Evolutionary conservation across 1,284 basidiomycete species (phyloP).

Genomic region (Cerrena zonata): DNA sequence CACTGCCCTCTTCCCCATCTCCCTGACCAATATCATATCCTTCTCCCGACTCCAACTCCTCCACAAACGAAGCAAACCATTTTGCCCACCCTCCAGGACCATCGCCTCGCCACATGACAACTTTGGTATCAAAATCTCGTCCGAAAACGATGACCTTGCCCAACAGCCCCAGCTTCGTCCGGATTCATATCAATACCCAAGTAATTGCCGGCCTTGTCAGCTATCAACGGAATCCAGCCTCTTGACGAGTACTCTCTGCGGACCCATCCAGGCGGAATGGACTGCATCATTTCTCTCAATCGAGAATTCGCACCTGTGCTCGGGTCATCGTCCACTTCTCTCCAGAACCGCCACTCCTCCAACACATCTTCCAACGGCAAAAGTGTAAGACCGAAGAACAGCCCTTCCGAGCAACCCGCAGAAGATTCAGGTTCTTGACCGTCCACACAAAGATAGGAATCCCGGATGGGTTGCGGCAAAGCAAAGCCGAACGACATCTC

Average conservation of each 20-base stretch:
- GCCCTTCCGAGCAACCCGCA: constrained; percentile 78
- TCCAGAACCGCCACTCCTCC: constrained; percentile 91
- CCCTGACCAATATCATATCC: constrained; percentile 71
- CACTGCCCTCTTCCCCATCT: constrained; percentile 56
- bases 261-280: constrained; percentile 89
- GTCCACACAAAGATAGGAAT: constrained; percentile 78
- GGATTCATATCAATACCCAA: constrained; percentile 93
- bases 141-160: constrained; percentile 98
- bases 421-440: constrained; percentile 85
- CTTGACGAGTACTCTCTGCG: constrained; percentile 85
- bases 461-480: constrained; percentile 73
- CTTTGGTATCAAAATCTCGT: constrained; percentile 95
- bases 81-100: constrained; percentile 90
- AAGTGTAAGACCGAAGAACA: constrained; percentile 82
- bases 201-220: constrained; percentile 94
- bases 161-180: constrained; percentile 66
- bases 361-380: constrained; percentile 85
- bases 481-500: constrained; percentile 79
- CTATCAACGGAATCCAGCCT: constrained; percentile 93
- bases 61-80: constrained; percentile 89
- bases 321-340: constrained; percentile 83
- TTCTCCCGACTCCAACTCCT: constrained; percentile 87
- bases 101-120: constrained; percentile 88
- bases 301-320: constrained; percentile 68
- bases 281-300: constrained; percentile 76